phyloP scores from a whole-genome alignment of 352 stramenopile genomes.

The Globisporangium viniferum region DNA sequence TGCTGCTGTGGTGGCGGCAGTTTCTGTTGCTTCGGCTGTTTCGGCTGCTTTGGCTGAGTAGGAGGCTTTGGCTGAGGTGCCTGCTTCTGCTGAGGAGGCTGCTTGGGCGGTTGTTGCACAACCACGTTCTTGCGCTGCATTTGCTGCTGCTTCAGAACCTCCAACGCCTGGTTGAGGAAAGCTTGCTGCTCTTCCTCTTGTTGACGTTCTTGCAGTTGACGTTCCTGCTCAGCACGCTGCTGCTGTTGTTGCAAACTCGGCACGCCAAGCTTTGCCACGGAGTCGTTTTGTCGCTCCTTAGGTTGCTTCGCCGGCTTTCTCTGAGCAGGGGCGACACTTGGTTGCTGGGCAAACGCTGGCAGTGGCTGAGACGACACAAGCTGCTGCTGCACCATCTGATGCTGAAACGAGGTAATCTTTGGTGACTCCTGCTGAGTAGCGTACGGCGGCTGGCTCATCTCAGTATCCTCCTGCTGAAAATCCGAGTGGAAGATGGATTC shows the following conservation, averaged over 20 bases:
- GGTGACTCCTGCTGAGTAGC: slow-evolving; percentile 1
- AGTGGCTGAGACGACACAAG: slow-evolving; percentile 2
- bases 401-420: slow-evolving; percentile 5
- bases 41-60: slow-evolving; percentile 9
- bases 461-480: slow-evolving; percentile 5
- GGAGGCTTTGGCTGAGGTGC: slow-evolving; percentile 9
- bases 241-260: slow-evolving; percentile 15
- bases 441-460: slow-evolving; percentile 8
- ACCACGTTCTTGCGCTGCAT: slow-evolving; percentile 8
- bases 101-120: neutral
- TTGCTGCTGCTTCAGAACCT: slow-evolving; percentile 36
- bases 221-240: slow-evolving; percentile 16
- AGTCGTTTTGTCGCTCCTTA: slow-evolving; percentile 3
- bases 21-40: slow-evolving; percentile 21
- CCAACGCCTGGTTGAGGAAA: slow-evolving; percentile 43
- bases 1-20: slow-evolving; percentile 29
- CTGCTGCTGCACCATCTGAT: slow-evolving; percentile 11
- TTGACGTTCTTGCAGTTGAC: slow-evolving; percentile 22
- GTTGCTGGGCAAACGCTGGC: slow-evolving; percentile 6
- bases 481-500: slow-evolving; percentile 9
- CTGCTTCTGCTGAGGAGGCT: slow-evolving; percentile 14
- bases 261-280: neutral
- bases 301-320: slow-evolving; percentile 8
- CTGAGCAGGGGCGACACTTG: neutral
- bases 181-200: slow-evolving; percentile 31